Percentiles rank a stretch among this genome's conserved stretches.
Conservation (phyloP, 257 asterid species). For the Eucommia ulmoides region DNA sequence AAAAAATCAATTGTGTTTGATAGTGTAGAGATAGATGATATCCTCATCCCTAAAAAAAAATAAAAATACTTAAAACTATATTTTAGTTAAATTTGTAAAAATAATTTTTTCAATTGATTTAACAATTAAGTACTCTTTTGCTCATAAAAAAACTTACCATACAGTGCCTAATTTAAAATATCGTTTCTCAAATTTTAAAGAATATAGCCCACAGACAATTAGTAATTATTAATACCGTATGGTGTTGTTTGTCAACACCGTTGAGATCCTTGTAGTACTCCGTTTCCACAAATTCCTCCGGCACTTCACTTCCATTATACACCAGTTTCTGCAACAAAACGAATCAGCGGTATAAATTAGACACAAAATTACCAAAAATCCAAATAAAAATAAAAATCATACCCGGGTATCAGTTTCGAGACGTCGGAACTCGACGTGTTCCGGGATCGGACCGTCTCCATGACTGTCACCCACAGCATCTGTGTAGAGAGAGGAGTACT, state of each 20-base stretch:
- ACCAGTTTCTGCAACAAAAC: slow-evolving; percentile 46
- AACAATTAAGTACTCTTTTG: neutral
- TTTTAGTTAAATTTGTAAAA: neutral
- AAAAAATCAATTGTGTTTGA: too few species aligned
- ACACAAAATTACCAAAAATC: neutral
- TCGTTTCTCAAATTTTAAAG: neutral
- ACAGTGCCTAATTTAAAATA: neutral
- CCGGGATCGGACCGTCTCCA: slow-evolving; percentile 31
- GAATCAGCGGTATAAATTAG: neutral
- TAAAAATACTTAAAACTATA: neutral
- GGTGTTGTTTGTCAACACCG: slow-evolving; percentile 71
- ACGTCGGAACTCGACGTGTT: slow-evolving; percentile 37
- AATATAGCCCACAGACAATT: neutral
- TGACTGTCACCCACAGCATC: slow-evolving; percentile 25
- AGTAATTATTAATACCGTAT: slow-evolving; percentile 36
- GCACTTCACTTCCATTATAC: slow-evolving; percentile 27
- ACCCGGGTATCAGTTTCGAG: slow-evolving; percentile 67
- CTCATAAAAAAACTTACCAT: too few species aligned
- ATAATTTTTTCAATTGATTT: neutral
- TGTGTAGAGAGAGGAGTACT: slow-evolving; percentile 39
- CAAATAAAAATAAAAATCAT: too few species aligned
- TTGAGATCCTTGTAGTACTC: slow-evolving; percentile 80
- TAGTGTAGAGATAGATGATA: too few species aligned
- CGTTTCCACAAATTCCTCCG: slow-evolving; percentile 72
- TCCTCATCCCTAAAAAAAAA: neutral